These are phyloP conservation scores for Backusella sp. DNA, from an alignment of 192 early-diverging fungal genomes.

Conservation along the genomic window DNA sequence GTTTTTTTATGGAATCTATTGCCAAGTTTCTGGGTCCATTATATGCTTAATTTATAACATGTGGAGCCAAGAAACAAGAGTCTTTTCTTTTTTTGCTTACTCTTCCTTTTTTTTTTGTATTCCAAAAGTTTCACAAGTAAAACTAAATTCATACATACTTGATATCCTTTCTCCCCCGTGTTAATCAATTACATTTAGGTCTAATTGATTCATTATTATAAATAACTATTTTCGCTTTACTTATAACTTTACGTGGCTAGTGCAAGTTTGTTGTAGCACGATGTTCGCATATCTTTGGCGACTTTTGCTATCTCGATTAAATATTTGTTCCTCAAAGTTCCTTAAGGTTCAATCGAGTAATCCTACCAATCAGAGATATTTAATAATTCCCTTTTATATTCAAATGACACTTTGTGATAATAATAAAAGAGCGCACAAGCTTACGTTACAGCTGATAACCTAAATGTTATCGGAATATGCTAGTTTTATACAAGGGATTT, in stretches of 20 bases:
- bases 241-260: neutral
- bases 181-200: neutral
- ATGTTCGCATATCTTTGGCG: neutral
- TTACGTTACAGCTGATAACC: neutral
- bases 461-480: neutral
- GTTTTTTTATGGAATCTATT: neutral
- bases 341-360: neutral
- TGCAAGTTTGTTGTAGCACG: neutral
- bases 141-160: neutral
- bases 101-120: neutral
- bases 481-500: neutral
- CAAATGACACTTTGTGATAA: neutral
- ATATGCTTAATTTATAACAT: neutral
- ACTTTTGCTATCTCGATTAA: neutral
- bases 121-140: neutral
- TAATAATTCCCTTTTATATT: neutral
- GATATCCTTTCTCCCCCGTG: neutral
- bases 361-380: neutral
- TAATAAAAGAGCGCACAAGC: neutral
- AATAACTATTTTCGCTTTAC: neutral
- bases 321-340: neutral
- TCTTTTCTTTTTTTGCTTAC: neutral
- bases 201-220: neutral
- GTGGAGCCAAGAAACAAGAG: neutral
- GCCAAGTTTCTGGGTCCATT: neutral